Evolutionary conservation across 1,284 basidiomycete species (phyloP).

Genomic region (Ceratobasidium sp.): DNA sequence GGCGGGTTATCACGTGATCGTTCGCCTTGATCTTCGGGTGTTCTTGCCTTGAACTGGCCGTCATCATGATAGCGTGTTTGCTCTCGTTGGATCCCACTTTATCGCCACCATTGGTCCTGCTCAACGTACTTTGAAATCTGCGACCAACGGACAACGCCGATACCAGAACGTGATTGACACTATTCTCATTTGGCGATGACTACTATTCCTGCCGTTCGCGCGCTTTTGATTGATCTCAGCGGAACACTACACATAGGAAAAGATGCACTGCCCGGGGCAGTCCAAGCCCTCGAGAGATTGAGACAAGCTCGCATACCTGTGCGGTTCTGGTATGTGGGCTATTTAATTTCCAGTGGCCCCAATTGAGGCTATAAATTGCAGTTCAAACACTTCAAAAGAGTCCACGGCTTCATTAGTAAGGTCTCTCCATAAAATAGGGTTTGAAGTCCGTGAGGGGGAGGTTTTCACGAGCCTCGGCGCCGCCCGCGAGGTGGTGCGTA

Average conservation of each 20-base stretch:
- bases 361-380: constrained; percentile 42
- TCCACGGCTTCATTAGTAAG: constrained; percentile 60
- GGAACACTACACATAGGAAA: constrained; percentile 73
- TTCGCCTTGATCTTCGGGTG: neutral
- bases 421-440: constrained; percentile 63
- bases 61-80: neutral
- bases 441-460: constrained; percentile 61
- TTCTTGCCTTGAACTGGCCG: neutral
- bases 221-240: constrained; percentile 73
- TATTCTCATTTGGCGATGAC: neutral
- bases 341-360: neutral
- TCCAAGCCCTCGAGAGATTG: constrained; percentile 63
- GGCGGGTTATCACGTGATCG: constrained; percentile 28
- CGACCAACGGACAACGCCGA: neutral
- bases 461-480: constrained; percentile 73
- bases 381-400: constrained; percentile 62
- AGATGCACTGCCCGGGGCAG: constrained; percentile 63
- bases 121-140: no score
- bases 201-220: constrained; percentile 55
- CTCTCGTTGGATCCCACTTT: neutral
- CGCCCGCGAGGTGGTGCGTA: constrained; percentile 61
- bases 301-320: constrained; percentile 63
- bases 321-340: constrained; percentile 67
- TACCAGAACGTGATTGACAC: neutral
- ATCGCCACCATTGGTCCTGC: neutral